phyloP scores from a whole-genome alignment of 2,329 filamentous ascomycete genomes.

The Talaromyces albobiverticillius region DNA sequence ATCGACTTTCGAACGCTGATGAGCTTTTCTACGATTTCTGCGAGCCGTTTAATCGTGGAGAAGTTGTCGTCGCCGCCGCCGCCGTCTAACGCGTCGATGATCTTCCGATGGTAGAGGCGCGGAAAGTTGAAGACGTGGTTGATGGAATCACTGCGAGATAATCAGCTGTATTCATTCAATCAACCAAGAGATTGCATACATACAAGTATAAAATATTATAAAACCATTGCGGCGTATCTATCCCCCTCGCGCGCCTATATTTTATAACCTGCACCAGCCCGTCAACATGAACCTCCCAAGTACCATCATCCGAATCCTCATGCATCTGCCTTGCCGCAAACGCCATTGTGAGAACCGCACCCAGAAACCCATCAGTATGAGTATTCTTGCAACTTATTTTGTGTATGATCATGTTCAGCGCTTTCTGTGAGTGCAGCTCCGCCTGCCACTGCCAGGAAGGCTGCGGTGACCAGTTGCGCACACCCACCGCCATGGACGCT shows the following conservation, averaged over 20 bases:
- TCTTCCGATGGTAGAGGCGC: conserved; percentile 15
- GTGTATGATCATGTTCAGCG: conserved; percentile 20
- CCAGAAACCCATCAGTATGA: conserved; percentile 22
- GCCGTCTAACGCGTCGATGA: conserved; percentile 6
- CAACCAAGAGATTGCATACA: neutral
- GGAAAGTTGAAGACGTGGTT: conserved; percentile 23
- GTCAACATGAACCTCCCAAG: conserved; percentile 18
- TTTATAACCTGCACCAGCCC: conserved; percentile 3
- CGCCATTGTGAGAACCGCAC: conserved; percentile 23
- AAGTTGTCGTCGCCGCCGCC: too few relatives aligned
- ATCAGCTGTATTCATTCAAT: neutral
- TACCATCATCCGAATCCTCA: conserved; percentile 15
- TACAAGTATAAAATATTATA: conserved; percentile 5
- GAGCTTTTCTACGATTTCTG: neutral
- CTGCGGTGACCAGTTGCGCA: conserved; percentile 22
- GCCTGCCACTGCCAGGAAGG: conserved; percentile 19
- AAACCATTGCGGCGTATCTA: conserved; percentile 3
- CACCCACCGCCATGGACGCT: conserved; percentile 22
- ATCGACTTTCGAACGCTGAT: neutral
- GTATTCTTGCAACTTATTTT: conserved; percentile 17
- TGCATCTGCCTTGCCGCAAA: conserved; percentile 21
- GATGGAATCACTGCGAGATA: conserved; percentile 22
- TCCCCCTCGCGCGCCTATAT: neutral
- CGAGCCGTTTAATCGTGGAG: conserved; percentile 1
- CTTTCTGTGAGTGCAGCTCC: conserved; percentile 17